A percentile compares a stretch with the other conserved stretches of the same genome.
Conservation (phyloP, 805 yeast species). For the Naumovozyma baii region DNA sequence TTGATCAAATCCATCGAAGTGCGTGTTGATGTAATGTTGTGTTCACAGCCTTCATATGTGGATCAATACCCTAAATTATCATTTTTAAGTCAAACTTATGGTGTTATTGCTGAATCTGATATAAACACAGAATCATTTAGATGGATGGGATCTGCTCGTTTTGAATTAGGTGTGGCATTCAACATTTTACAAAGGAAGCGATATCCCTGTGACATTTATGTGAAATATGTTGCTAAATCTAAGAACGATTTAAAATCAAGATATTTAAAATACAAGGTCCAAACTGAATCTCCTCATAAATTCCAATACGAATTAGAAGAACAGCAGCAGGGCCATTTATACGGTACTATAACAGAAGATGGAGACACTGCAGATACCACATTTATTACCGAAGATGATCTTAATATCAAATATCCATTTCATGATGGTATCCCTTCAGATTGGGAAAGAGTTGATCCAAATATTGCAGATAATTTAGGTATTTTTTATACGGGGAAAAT, state of each 20-base stretch:
- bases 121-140: conserved; percentile 85
- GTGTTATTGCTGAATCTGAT: conserved; percentile 88
- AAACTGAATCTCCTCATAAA: neutral
- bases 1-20: conserved; percentile 61
- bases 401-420: conserved; percentile 35
- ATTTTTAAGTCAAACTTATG: conserved; percentile 80
- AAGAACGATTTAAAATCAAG: conserved; percentile 42
- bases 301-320: conserved; percentile 1
- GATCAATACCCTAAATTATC: conserved; percentile 43
- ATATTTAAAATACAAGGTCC: conserved; percentile 32
- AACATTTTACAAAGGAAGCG: conserved; percentile 47
- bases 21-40: conserved; percentile 73
- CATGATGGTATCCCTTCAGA: conserved; percentile 45
- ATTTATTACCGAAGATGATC: conserved; percentile 33
- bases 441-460: conserved; percentile 54
- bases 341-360: conserved; percentile 4
- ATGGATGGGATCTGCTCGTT: conserved; percentile 77
- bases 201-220: conserved; percentile 77
- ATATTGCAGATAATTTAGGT: conserved; percentile 43
- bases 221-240: conserved; percentile 51
- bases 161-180: conserved; percentile 69
- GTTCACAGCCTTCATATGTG: conserved; percentile 42
- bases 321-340: neutral
- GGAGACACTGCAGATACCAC: conserved; percentile 5
- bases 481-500: conserved; percentile 85